Evolutionary conservation across 768 basidiomycete species (phyloP), one percentile per base, ranked within the genome.

Genomic region (Trametes cubensis): DNA sequence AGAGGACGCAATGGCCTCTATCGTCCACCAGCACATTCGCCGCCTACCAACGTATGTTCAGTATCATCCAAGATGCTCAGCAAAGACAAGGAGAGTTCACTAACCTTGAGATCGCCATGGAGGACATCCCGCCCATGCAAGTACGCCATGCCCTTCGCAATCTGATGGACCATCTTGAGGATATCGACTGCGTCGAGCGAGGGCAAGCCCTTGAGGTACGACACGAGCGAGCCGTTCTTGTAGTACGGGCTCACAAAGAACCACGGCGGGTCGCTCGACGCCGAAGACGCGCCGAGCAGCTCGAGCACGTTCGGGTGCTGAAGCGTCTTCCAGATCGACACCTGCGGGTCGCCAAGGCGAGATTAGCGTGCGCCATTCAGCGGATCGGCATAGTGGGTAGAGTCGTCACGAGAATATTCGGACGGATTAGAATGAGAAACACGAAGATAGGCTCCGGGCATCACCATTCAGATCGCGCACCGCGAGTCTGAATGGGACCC

Each of bases 91-190:
- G 8, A 20, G 10, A 41, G 17, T 45, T 28, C 4, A 51, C 77
- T 55, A 38, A 88, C 90, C 80, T 92, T 94, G 52, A 94, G 78
- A 73, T 93, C 89, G 0, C 91, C 92, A 69, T 95, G 92, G 63
- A 92, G 69, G 4, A 93, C 82, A 3, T 82, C 86, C 61, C 81
- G 74, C 6, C 72, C 69, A 72, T 95, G 92, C 63, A 95, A 72
- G 71, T 94, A 93, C 55, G 84, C 81, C 91, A 95, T 92, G 10
- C 92, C 92, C 67, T 83, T 81, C 14, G 90, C 86, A 64, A 93
- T 84, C 73, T 93, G 87, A 60, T 85, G 79, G 70, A 93, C 83
- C 73, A 85, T 85, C 66, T 80, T 78, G 67, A 87, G 76, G 41
- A 82, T 71, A 63, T 88, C 83, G 18, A 74, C 74, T 40, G 77